Base-by-base conservation (phyloP, 2,329 filamentous ascomycete genomes). In the Xylaria polymorpha region DNA sequence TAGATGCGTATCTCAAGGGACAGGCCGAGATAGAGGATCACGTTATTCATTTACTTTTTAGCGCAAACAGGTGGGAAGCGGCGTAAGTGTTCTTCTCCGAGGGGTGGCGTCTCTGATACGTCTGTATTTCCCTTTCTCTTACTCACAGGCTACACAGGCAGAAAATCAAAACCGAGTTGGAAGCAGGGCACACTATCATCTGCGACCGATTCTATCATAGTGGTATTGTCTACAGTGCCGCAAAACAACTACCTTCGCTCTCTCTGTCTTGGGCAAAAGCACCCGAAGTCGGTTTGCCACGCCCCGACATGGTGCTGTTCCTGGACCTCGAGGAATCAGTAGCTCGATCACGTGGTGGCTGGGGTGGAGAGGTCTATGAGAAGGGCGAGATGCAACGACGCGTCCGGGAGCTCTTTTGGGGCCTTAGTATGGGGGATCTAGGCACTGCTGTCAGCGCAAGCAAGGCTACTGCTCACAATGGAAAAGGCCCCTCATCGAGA, bases 141-240 rank as follows among this genome's bases (percentile, higher is more conserved):
- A 25, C 59, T 41, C 35, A 35, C 12, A 14, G 48, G 8, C 4
- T 15, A 50, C 48, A 65, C 68, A 88, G 86, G 1, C 82, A 84
- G 73, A 81, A 81, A 59, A 90, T 91, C 55, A 77, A 83, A 20
- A 66, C 80, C 0, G 82, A 87, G 6, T 80, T 98, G 6, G 81
- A 84, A 0, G 80, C 84, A 1, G 94, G 95, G 9, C 90, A 86
- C 22, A 96, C 89, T 0, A 86, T 99, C 39, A 85, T 99, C 46
- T 90, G 95, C 73, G 96, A 99, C 80, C 90, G 96, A 57, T 99
- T 98, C 83, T 97, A 97, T 79, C 95, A 97, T 83, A 96, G 92
- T 22, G 96, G 96, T 63, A 92, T 94, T 66, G 94, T 98, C 59
- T 99, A 98, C 83, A 94, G 91, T 29, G 93, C 94, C 0, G 95